Evolutionary conservation across 139 green algal species (phyloP).

Genomic region (Eudorina sp.): DNA sequence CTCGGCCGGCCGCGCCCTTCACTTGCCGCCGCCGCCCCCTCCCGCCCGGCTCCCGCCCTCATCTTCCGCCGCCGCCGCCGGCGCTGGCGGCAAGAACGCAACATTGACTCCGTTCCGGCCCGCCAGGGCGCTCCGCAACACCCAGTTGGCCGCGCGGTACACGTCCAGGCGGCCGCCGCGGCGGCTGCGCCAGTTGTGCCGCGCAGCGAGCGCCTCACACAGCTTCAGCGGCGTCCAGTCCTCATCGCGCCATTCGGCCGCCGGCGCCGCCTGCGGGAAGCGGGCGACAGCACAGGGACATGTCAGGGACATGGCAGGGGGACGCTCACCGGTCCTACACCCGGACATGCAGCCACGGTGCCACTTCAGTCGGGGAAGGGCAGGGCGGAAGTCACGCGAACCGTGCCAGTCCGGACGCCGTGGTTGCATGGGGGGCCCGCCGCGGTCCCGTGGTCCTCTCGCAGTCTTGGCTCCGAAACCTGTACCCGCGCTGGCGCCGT

Average conservation of each 20-base stretch:
- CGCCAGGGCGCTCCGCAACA: conserved; percentile 70
- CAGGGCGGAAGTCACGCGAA: no score
- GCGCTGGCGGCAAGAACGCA: conserved; percentile 72
- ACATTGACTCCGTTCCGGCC: conserved; percentile 57
- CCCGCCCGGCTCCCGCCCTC: neutral
- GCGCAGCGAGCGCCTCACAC: conserved; percentile 62
- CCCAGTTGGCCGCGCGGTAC: conserved; percentile 75
- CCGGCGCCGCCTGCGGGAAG: neutral
- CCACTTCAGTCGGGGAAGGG: no score
- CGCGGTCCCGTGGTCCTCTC: no score
- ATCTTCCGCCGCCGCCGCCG: no score
- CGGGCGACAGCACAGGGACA: neutral
- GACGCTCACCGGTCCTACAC: neutral
- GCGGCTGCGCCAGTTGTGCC: conserved; percentile 63
- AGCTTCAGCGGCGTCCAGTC: conserved; percentile 60
- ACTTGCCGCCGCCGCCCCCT: no score
- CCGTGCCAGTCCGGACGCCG: no score
- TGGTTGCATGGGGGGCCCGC: no score
- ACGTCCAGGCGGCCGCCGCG: conserved; percentile 72
- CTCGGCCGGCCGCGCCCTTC: no score
- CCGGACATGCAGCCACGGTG: no score
- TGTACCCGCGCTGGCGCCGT: no score
- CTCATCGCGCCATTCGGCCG: conserved; percentile 22
- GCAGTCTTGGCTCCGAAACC: no score
- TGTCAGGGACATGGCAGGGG: neutral